Evolutionary conservation across 2,329 filamentous ascomycete species (phyloP), one percentile per base, ranked within the genome.

Genomic region (Aaosphaeria arxii): DNA sequence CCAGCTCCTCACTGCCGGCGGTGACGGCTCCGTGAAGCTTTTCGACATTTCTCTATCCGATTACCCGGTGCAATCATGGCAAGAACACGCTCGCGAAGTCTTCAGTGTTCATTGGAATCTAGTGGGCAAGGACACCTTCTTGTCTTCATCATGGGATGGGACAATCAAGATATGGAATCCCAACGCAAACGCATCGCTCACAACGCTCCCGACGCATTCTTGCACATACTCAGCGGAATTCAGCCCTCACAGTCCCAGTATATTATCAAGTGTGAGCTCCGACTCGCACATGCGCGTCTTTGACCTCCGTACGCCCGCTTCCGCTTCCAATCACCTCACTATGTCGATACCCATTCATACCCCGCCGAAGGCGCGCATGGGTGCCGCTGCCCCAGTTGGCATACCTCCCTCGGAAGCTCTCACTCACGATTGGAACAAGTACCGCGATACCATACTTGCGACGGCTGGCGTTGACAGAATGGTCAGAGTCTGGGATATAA

Each of bases 371-470:
- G 71, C 76, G 7, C 73, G 74, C n/a, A 67, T 73, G 49, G 75
- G 72, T 5, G 65, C 69, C 6, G 63, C 70, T 5, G 66, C 70
- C 1, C 58, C 69, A 1, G 67, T 70, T 6, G 68, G 69, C 1
- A 67, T 78, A 6, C 76, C 83, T n/a, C 90, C 91, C 0, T 80
- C 84, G 7, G 94, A 99, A 75, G 84, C 89, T 35, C 80, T 99
- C 31, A 96, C 91, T 0, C 94, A 97, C 72, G 94, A 99, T 71
- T 99, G 94, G 94, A 99, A 99, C 75, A 99, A 99, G 72, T 99
- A 99, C 73, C 83, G 88, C 36, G 84, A 91, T 56, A 87, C 85
- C 0, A 78, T 96, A 29, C 76, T 99, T 46, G 94, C 94, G 0
- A 90, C 90, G 0, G 94, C 84, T 1, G 92, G 94, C 46, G 94